Conservation (phyloP, 202 grass and related monocot genomes). For the Tripidium arundinaceum region DNA sequence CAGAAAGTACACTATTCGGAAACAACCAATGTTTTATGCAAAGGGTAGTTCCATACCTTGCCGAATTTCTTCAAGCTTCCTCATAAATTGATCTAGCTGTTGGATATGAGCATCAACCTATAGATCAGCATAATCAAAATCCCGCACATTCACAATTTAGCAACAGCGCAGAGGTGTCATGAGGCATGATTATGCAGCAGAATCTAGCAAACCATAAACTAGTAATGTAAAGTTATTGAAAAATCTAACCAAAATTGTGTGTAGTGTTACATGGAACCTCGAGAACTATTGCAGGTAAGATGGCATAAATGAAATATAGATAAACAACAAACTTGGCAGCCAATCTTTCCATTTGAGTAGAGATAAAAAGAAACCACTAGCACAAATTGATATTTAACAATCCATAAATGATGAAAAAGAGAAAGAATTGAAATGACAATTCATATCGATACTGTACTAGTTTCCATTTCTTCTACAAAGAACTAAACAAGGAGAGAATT, state of each 20-base stretch:
- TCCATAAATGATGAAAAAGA: background rate
- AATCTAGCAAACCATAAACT: constrained; percentile 32
- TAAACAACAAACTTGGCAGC: too few relatives aligned
- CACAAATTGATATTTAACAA: background rate
- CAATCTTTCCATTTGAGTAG: background rate
- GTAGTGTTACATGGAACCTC: constrained; percentile 1
- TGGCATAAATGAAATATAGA: background rate
- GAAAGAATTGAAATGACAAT: background rate
- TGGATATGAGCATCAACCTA: constrained; percentile 98
- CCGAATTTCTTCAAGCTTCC: constrained; percentile 73
- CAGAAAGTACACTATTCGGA: background rate
- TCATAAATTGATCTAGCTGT: constrained; percentile 93
- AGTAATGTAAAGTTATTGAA: constrained; percentile 11
- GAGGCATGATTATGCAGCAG: constrained; percentile 13
- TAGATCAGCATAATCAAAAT: constrained; percentile 39
- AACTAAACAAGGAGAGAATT: background rate
- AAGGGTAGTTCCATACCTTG: constrained; percentile 38
- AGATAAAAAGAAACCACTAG: background rate
- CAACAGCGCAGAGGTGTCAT: constrained; percentile 14
- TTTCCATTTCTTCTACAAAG: constrained; percentile 17
- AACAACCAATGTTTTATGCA: too few relatives aligned
- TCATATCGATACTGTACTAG: background rate
- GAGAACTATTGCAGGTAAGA: background rate
- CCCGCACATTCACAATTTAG: constrained; percentile 26
- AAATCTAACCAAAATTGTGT: constrained; percentile 15